Base-by-base conservation (phyloP, 805 yeast species). In the Candida odintsovae region DNA sequence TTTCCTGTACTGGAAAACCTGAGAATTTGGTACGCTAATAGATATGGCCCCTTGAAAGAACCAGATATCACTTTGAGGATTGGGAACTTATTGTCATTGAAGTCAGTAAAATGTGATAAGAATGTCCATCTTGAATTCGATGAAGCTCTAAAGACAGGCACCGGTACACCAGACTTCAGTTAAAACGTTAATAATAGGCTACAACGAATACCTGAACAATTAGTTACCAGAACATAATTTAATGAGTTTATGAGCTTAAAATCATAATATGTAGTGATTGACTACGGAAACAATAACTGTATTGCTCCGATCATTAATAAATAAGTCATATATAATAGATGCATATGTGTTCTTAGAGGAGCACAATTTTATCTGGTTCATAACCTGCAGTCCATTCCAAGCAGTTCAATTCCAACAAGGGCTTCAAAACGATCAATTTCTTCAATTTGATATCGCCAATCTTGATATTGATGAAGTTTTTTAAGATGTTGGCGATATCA, bases 21-120 rank as follows among this genome's bases (percentile, higher is more conserved):
- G 6, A 37, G 31, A 6, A 36, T 56, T 10, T 50, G 47, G 15
- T 56, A 51, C 23, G 26, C 42, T 19, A 58, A 58, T 41, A 39
- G 48, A 29, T 56, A 50, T 42, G 55, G 57, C 1, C 59, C 54
- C 16, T 29, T 57, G 20, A 50, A 51, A 28, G 46, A 53, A 21
- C 50, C 56, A 21, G 50, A 56, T 29, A 46, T 58, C 18, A 22
- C 26, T 9, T 20, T 56, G 19, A 38, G 38, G 8, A 18, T 56
- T 16, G 52, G 50, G 4, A 41, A 44, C 1, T 18, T 50, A 33
- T 9, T 3, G 36, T 33, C 36, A 4, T 18, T 33, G 20, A 18
- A 9, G 15, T 12, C 6, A 2, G 7, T 33, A n/a, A 11, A 9
- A 16, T 33, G 16, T 16, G 20, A 33, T 16, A 7, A 7, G 11